phyloP scores from a whole-genome alignment of 768 basidiomycete genomes.

The Ramaria rubella region DNA sequence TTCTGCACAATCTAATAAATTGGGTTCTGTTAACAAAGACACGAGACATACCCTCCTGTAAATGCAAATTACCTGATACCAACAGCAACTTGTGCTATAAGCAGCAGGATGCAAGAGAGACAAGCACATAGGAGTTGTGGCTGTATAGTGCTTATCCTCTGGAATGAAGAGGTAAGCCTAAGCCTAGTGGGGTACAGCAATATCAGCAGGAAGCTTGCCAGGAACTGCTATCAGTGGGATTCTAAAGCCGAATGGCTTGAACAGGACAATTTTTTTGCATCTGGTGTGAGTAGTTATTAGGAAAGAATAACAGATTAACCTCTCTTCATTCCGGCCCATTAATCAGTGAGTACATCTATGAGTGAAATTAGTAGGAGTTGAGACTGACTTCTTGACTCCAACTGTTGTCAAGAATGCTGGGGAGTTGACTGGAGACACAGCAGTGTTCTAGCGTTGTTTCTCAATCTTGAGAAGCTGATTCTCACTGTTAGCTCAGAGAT shows the following conservation, averaged over 20 bases:
- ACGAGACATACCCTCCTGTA: background rate
- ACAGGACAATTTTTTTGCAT: background rate
- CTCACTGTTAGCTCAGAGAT: background rate
- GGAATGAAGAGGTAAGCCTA: background rate
- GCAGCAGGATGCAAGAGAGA: background rate
- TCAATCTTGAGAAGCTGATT: background rate
- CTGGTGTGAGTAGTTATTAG: background rate
- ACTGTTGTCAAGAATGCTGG: background rate
- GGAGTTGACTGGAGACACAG: too few species aligned
- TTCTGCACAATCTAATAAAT: too few species aligned
- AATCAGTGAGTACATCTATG: too few species aligned
- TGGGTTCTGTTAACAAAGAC: background rate
- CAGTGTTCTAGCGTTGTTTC: too few species aligned
- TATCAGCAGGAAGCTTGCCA: background rate
- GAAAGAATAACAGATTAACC: too few species aligned
- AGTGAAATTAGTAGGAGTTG: too few species aligned
- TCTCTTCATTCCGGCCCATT: too few species aligned
- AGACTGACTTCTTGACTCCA: background rate
- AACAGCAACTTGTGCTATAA: background rate
- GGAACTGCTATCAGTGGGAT: background rate
- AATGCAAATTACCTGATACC: constrained; percentile 2
- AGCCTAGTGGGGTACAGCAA: background rate
- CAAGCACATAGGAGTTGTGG: background rate
- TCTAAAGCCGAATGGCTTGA: background rate
- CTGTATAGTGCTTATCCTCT: constrained; percentile 1